These are phyloP conservation scores for Penicillium griseofulvum DNA, from an alignment of 2,329 filamentous ascomycete genomes.

Conservation along the genomic window DNA sequence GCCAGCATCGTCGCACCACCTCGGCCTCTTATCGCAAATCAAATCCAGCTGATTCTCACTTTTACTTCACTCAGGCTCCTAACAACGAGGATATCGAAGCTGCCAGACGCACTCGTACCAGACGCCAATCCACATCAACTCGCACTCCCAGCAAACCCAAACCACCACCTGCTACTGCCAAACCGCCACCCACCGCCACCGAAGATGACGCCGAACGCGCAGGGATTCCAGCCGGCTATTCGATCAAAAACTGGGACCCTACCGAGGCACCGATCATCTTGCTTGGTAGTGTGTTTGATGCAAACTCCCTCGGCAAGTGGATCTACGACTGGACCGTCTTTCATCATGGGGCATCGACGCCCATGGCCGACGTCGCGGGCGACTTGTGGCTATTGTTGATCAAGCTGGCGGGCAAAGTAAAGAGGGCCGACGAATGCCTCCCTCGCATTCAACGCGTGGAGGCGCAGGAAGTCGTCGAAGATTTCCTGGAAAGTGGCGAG, in stretches of 20 bases:
- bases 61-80: conserved; percentile 55
- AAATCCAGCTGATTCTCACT: conserved; percentile 50
- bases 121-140: conserved; percentile 55
- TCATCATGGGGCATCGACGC: conserved; percentile 74
- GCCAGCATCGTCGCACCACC: conserved; percentile 23
- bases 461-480: conserved; percentile 76
- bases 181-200: conserved; percentile 53
- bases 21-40: conserved; percentile 41
- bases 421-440: conserved; percentile 78
- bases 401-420: conserved; percentile 89
- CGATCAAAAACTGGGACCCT: conserved; percentile 97
- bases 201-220: conserved; percentile 63
- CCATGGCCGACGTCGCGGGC: conserved; percentile 86
- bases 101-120: conserved; percentile 49
- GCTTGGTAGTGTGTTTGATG: conserved; percentile 92
- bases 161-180: conserved; percentile 33
- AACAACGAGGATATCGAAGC: conserved; percentile 54
- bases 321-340: conserved; percentile 99
- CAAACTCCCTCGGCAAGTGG: conserved; percentile 97
- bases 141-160: conserved; percentile 47
- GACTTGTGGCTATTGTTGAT: conserved; percentile 95
- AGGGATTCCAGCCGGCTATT: conserved; percentile 84
- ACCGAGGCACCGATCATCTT: conserved; percentile 90
- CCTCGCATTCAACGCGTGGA: conserved; percentile 69
- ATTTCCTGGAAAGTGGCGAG: conserved; percentile 87